These are phyloP conservation scores for Pugionium dolabratum DNA, from an alignment of 345 rosid genomes.

Conservation along the genomic window DNA sequence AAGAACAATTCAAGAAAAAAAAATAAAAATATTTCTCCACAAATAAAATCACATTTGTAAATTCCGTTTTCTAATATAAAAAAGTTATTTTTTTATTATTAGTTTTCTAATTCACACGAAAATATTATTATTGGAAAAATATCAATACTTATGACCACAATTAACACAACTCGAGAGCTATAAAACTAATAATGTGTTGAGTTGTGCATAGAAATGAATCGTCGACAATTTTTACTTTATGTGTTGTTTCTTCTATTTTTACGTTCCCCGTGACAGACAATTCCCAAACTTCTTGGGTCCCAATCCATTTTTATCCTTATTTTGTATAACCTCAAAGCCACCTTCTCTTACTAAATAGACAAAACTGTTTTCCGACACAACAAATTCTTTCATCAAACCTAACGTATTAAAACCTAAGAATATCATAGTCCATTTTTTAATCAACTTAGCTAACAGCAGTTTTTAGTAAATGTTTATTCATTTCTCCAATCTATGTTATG, in stretches of 20 bases:
- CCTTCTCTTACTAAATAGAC: constrained; percentile 7
- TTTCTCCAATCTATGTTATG: constrained; percentile 8
- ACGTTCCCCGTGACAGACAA: constrained; percentile 38
- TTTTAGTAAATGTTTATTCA: not conserved
- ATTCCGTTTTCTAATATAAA: no score
- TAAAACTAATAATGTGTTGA: no score
- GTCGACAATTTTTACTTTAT: not conserved
- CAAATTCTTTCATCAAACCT: not conserved
- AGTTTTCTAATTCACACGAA: no score
- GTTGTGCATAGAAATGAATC: not conserved
- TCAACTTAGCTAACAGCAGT: not conserved
- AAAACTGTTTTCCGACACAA: not conserved
- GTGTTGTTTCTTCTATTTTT: constrained; percentile 5
- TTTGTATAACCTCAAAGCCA: constrained; percentile 1
- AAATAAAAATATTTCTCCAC: no score
- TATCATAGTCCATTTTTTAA: constrained; percentile 18
- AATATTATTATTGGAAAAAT: no score
- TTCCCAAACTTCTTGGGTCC: constrained; percentile 28
- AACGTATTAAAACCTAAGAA: not conserved
- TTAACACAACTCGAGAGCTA: constrained; percentile 1
- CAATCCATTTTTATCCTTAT: not conserved
- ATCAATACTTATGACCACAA: not conserved
- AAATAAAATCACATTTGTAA: no score
- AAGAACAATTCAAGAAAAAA: no score
- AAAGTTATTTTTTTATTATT: no score